Conservation (phyloP, 2,329 filamentous ascomycete species). For the Calonectria leucothoes region DNA sequence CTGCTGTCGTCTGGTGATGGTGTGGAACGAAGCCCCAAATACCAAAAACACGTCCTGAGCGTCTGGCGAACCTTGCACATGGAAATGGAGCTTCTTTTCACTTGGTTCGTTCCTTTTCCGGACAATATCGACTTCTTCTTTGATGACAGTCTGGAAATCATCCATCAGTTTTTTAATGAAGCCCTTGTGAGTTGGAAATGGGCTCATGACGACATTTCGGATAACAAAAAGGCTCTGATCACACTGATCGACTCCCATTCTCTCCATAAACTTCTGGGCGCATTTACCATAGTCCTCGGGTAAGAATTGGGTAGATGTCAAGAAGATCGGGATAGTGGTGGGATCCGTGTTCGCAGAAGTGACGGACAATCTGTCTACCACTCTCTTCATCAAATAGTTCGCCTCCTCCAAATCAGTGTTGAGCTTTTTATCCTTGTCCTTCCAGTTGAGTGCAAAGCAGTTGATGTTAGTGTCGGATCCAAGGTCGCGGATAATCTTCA, state of each 20-base stretch:
- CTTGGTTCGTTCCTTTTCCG: slow-evolving; percentile 50
- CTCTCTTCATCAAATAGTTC: slow-evolving; percentile 59
- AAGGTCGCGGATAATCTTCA: slow-evolving; percentile 52
- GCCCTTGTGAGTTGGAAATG: slow-evolving; percentile 53
- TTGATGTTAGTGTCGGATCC: slow-evolving; percentile 62
- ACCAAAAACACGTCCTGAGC: slow-evolving; percentile 51
- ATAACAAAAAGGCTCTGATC: slow-evolving; percentile 55
- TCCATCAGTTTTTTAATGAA: slow-evolving; percentile 53
- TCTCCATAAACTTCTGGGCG: slow-evolving; percentile 52
- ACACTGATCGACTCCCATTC: slow-evolving; percentile 49
- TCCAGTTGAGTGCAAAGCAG: slow-evolving; percentile 57
- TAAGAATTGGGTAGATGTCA: slow-evolving; percentile 58
- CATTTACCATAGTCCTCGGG: slow-evolving; percentile 55
- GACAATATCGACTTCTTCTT: slow-evolving; percentile 43
- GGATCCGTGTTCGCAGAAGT: slow-evolving; percentile 53
- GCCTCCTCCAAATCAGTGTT: slow-evolving; percentile 60
- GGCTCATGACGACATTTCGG: slow-evolving; percentile 61
- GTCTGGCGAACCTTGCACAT: slow-evolving; percentile 48
- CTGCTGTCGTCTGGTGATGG: slow-evolving; percentile 47
- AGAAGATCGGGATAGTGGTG: slow-evolving; percentile 53
- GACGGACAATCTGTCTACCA: slow-evolving; percentile 56
- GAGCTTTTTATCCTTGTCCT: slow-evolving; percentile 48
- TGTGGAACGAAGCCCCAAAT: slow-evolving; percentile 55
- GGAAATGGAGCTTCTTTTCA: slow-evolving; percentile 50
- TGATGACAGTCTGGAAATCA: slow-evolving; percentile 46